These are phyloP conservation scores for Astragalus membranaceus DNA, from an alignment of 306 rosid genomes.

Conservation along the genomic window DNA sequence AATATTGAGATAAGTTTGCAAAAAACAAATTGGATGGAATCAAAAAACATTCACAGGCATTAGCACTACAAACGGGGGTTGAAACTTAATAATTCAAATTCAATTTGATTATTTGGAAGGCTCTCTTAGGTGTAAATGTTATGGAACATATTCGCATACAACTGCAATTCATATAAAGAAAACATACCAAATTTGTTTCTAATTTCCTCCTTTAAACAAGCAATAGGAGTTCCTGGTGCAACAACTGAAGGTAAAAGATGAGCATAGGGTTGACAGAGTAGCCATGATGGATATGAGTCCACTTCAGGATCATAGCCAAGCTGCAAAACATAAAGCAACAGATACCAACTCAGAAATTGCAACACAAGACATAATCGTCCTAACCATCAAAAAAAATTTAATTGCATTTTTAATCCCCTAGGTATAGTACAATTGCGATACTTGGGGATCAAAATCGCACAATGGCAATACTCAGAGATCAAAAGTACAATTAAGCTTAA, in stretches of 20 bases:
- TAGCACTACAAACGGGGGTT: background rate
- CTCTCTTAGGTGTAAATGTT: background rate
- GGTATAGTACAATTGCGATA: too few relatives aligned
- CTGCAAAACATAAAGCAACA: conserved; percentile 35
- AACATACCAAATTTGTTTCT: conserved; percentile 45
- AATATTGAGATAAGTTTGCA: background rate
- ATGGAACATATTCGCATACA: background rate
- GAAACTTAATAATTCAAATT: background rate
- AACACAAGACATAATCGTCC: background rate
- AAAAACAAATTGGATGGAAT: background rate
- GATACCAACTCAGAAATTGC: background rate
- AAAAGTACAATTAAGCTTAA: too few relatives aligned
- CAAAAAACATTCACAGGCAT: background rate
- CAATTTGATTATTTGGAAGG: background rate
- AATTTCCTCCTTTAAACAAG: conserved; percentile 55
- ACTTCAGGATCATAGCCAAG: conserved; percentile 94
- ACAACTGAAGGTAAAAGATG: conserved; percentile 68
- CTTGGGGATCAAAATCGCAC: too few relatives aligned
- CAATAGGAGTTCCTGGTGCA: conserved; percentile 82
- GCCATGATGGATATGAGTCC: conserved; percentile 83
- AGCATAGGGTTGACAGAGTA: conserved; percentile 65
- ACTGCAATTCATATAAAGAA: background rate
- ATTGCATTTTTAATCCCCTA: too few relatives aligned
- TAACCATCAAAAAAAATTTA: background rate
- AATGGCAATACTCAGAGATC: too few relatives aligned